Evolutionary conservation across 371 early-diverging fungal species (phyloP).

Genomic region (Saksenaea oblongispora): DNA sequence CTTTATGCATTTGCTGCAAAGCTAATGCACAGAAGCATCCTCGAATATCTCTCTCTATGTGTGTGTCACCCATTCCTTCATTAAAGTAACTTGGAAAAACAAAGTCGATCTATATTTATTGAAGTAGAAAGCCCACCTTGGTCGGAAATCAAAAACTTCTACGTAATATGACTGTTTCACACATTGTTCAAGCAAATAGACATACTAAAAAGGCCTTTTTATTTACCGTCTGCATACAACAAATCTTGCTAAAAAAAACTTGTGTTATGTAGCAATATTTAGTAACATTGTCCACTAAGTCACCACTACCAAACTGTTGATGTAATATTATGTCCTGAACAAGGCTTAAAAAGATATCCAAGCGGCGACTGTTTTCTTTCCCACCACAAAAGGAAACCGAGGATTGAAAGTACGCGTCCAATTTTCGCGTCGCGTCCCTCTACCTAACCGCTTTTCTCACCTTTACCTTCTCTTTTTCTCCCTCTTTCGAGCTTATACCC

Average conservation of each 20-base stretch:
- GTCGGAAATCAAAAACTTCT: not conserved
- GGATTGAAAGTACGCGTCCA: not conserved
- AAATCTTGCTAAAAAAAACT: no score
- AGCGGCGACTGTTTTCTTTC: not conserved
- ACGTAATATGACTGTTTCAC: not conserved
- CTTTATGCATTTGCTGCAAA: not conserved
- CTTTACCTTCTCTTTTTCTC: constrained; percentile 13
- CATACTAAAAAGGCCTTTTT: no score
- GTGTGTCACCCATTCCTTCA: not conserved
- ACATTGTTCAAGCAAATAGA: no score
- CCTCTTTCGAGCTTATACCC: constrained; percentile 2
- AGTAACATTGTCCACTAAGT: no score
- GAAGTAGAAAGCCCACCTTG: no score
- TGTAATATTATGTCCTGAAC: not conserved
- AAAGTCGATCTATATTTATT: not conserved
- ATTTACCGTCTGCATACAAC: no score
- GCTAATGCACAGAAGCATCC: not conserved
- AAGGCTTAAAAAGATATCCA: not conserved
- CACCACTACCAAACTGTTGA: no score
- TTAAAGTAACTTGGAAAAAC: not conserved
- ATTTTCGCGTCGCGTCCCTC: constrained; percentile 9
- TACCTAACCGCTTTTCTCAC: not conserved
- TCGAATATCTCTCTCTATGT: not conserved
- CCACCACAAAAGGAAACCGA: not conserved
- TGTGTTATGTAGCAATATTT: no score